These are phyloP conservation scores for Mycena floridula DNA, from an alignment of 768 basidiomycete genomes.

Conservation along the genomic window DNA sequence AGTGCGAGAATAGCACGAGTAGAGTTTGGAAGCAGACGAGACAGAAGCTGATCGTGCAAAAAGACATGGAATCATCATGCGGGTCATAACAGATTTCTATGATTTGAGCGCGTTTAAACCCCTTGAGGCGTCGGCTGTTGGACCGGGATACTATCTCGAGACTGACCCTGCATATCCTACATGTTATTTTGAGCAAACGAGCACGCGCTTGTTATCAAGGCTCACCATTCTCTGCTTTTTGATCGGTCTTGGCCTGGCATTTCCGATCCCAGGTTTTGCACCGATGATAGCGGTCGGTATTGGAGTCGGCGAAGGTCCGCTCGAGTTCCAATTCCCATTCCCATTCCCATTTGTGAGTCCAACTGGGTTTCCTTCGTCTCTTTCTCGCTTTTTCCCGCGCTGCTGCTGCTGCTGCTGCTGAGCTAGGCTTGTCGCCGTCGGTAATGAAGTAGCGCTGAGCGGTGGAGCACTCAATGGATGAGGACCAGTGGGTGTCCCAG, in stretches of 20 bases:
- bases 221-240: slow-evolving; percentile 76
- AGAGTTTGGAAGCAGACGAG: too few relatives aligned
- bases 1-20: too few relatives aligned
- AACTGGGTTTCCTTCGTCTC: slow-evolving; percentile 3
- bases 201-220: slow-evolving; percentile 11
- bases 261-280: slow-evolving; percentile 53
- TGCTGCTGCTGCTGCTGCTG: slow-evolving; percentile 10
- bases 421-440: slow-evolving; percentile 10
- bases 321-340: not conserved
- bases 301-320: slow-evolving; percentile 25
- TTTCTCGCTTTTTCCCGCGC: slow-evolving; percentile 14
- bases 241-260: slow-evolving; percentile 57
- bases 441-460: slow-evolving; percentile 8
- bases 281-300: slow-evolving; percentile 32
- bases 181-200: slow-evolving; percentile 3
- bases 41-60: too few relatives aligned
- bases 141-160: slow-evolving; percentile 47
- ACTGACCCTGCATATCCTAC: slow-evolving; percentile 62
- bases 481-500: slow-evolving; percentile 9
- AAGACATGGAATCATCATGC: too few relatives aligned
- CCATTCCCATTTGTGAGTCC: slow-evolving; percentile 1
- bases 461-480: slow-evolving; percentile 14
- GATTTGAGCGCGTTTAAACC: too few relatives aligned
- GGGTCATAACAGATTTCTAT: too few relatives aligned
- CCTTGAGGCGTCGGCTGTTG: slow-evolving; percentile 75